phyloP scores from a whole-genome alignment of 192 early-diverging fungal genomes.

The Linnemannia schmuckeri region DNA sequence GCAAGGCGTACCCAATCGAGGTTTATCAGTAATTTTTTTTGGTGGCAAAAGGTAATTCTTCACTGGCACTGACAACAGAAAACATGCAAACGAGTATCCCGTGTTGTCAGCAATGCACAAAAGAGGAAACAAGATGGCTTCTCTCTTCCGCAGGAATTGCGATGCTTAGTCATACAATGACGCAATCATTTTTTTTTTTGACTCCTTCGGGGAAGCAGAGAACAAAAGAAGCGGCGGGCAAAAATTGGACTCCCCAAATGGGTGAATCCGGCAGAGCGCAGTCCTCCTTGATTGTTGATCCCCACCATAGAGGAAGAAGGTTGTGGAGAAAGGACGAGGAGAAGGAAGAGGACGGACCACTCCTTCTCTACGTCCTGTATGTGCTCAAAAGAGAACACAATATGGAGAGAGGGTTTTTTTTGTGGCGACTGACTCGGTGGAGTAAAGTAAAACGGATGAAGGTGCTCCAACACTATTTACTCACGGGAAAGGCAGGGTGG shows the following conservation, averaged over 20 bases:
- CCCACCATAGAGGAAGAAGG: background rate
- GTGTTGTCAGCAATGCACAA: too few relatives aligned
- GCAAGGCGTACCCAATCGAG: too few relatives aligned
- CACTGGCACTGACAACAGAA: too few relatives aligned
- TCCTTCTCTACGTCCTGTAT: too few relatives aligned
- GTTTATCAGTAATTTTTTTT: too few relatives aligned
- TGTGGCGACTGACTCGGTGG: too few relatives aligned
- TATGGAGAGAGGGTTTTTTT: too few relatives aligned
- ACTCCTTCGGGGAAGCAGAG: background rate
- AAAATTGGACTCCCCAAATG: background rate
- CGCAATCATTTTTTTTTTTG: background rate
- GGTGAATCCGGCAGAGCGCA: conserved; percentile 8
- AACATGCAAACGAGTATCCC: too few relatives aligned
- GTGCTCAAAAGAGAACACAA: too few relatives aligned
- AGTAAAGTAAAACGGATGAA: background rate
- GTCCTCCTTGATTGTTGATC: background rate
- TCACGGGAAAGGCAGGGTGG: background rate
- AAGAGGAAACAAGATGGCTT: too few relatives aligned
- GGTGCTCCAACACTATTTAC: too few relatives aligned
- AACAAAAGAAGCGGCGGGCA: background rate
- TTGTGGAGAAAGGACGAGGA: background rate
- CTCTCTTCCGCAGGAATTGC: background rate
- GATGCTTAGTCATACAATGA: background rate
- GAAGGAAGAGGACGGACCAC: background rate
- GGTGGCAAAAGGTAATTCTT: too few relatives aligned